A percentile compares a stretch with the other conserved stretches of the same genome.
These are phyloP conservation scores for Biscogniauxia marginata DNA, from an alignment of 2,329 filamentous ascomycete species.

Conservation along the genomic window DNA sequence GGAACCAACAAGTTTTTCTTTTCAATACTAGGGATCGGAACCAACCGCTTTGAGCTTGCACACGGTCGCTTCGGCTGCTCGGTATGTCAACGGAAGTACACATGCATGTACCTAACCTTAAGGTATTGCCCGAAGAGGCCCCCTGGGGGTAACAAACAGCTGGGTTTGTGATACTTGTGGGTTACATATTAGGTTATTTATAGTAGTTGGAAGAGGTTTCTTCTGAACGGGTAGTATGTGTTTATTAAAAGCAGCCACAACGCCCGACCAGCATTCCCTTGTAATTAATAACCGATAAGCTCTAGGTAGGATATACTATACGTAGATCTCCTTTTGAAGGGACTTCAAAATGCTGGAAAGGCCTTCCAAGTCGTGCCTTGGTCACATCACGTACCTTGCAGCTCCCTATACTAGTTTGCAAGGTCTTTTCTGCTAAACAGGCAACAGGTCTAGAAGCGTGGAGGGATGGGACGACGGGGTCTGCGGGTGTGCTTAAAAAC, in stretches of 20 bases:
- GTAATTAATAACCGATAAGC: no score
- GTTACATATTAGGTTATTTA: background rate
- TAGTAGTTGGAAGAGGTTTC: background rate
- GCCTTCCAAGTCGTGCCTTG: background rate
- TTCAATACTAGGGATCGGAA: background rate
- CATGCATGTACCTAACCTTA: background rate
- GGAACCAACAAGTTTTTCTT: background rate
- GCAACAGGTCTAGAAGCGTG: background rate
- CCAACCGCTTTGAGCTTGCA: background rate
- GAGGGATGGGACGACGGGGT: background rate
- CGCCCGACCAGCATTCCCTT: no score
- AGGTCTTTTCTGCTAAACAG: no score
- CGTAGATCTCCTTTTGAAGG: background rate
- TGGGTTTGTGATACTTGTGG: background rate
- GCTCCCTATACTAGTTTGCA: no score
- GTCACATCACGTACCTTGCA: background rate
- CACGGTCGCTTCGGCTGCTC: background rate
- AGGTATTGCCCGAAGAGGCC: no score
- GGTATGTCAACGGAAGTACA: background rate
- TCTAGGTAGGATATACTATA: background rate
- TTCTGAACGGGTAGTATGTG: no score
- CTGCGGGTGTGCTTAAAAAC: constrained; percentile 1
- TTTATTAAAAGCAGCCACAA: no score
- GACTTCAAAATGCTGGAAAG: background rate
- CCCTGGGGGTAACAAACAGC: background rate